These are phyloP conservation scores for Diaporthe caulivora DNA, from an alignment of 2,329 filamentous ascomycete species.

Conservation along the genomic window DNA sequence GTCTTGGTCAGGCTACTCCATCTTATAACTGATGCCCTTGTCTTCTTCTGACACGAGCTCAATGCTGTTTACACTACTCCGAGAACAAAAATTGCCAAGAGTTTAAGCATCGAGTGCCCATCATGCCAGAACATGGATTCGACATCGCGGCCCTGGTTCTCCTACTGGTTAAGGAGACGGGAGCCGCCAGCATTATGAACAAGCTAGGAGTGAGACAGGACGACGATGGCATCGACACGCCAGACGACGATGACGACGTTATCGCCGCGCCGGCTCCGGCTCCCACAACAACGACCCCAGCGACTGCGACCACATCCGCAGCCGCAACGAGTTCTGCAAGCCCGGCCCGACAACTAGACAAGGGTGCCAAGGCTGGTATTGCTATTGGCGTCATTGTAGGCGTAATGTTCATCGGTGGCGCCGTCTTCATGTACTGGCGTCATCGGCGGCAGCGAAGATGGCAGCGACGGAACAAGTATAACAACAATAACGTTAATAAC, in stretches of 20 bases:
- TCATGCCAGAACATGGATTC: constrained; percentile 23
- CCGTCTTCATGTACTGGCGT: constrained; percentile 20
- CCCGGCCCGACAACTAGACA: constrained; percentile 1
- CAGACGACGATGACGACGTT: constrained; percentile 18
- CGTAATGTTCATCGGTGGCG: background rate
- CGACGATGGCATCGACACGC: constrained; percentile 19
- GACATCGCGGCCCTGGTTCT: constrained; percentile 5
- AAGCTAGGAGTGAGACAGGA: constrained; percentile 6
- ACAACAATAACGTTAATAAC: background rate
- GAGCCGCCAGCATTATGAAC: background rate
- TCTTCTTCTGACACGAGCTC: background rate
- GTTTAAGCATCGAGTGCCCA: constrained; percentile 12
- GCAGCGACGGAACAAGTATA: background rate
- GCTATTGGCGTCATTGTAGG: constrained; percentile 27
- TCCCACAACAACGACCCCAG: background rate
- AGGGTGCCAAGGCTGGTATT: background rate
- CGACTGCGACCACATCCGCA: constrained; percentile 18
- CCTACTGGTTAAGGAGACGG: background rate
- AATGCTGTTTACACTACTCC: background rate
- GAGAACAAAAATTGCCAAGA: background rate
- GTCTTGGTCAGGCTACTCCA: background rate
- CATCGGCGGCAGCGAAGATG: constrained; percentile 7
- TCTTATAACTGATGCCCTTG: background rate
- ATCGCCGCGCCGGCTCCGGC: background rate
- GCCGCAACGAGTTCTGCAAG: background rate